Percentiles rank a stretch among this genome's conserved stretches.
phyloP scores from a whole-genome alignment of 2,329 filamentous ascomycete genomes.

The Gnomoniopsis smithogilvyi region DNA sequence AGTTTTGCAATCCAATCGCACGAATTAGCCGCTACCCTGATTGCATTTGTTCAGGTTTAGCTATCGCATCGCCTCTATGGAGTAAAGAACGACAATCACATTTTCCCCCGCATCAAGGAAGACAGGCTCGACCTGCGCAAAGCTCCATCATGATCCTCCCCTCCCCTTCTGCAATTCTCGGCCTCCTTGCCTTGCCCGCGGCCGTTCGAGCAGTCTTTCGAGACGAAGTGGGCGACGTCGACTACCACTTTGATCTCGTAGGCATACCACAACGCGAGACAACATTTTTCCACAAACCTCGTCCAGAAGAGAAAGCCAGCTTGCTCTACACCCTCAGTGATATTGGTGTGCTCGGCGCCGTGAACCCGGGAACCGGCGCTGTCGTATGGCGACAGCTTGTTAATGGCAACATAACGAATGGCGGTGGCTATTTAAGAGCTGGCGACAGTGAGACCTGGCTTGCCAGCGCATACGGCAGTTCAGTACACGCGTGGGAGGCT shows the following conservation, averaged over 20 bases:
- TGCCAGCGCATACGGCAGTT: conserved; percentile 66
- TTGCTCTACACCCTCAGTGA: conserved; percentile 91
- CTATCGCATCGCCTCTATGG: neutral
- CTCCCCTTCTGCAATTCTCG: conserved; percentile 22
- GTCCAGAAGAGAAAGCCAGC: conserved; percentile 77
- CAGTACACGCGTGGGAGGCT: conserved; percentile 79
- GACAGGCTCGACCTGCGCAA: conserved; percentile 8
- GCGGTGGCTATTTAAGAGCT: conserved; percentile 60
- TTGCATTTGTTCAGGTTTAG: neutral
- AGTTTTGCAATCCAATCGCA: neutral
- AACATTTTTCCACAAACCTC: conserved; percentile 92
- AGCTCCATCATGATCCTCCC: conserved; percentile 16
- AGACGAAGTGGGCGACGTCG: conserved; percentile 87
- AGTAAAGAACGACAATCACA: conserved; percentile 1
- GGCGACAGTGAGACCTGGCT: conserved; percentile 77
- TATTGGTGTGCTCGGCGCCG: conserved; percentile 75
- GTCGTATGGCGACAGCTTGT: conserved; percentile 84
- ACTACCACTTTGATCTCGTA: conserved; percentile 89
- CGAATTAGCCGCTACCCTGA: neutral
- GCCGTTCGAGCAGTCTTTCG: conserved; percentile 69
- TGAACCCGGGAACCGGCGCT: conserved; percentile 82
- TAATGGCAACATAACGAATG: conserved; percentile 44
- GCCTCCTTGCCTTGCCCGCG: conserved; percentile 40
- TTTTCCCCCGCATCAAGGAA: neutral
- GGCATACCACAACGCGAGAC: conserved; percentile 77